phyloP scores from a whole-genome alignment of 2,329 filamentous ascomycete species.

The Lachnellula cervina region DNA sequence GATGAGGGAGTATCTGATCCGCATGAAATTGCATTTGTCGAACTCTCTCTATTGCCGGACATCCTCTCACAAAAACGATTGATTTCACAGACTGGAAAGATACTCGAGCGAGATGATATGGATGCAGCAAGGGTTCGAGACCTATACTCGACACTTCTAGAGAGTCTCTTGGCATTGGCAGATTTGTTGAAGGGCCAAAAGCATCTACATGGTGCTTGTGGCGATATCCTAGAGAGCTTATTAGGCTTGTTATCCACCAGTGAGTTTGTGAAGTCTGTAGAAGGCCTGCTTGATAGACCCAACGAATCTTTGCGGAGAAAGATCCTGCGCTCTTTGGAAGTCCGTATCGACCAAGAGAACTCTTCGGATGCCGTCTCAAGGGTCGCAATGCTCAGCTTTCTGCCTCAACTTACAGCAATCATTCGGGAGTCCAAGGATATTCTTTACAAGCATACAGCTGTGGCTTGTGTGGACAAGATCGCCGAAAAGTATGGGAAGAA shows the following conservation, averaged over 20 bases:
- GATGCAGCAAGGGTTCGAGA: conserved; percentile 61
- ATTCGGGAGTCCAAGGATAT: conserved; percentile 68
- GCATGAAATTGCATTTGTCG: conserved; percentile 47
- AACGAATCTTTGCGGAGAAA: conserved; percentile 73
- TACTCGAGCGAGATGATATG: conserved; percentile 60
- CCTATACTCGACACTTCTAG: conserved; percentile 64
- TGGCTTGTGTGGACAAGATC: conserved; percentile 88
- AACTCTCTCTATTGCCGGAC: conserved; percentile 52
- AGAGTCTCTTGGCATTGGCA: conserved; percentile 60
- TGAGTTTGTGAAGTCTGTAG: conserved; percentile 85
- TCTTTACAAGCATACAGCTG: conserved; percentile 75
- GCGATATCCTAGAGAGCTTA: conserved; percentile 71
- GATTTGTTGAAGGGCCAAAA: conserved; percentile 57
- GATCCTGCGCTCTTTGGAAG: conserved; percentile 74
- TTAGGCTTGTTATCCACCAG: conserved; percentile 78
- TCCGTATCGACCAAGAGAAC: conserved; percentile 69
- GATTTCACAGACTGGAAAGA: conserved; percentile 48
- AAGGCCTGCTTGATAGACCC: conserved; percentile 71
- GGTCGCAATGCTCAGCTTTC: conserved; percentile 67
- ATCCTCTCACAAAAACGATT: conserved; percentile 55
- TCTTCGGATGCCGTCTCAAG: conserved; percentile 65
- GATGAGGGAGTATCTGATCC: conserved; percentile 42
- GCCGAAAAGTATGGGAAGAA: conserved; percentile 94
- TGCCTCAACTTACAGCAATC: conserved; percentile 72
- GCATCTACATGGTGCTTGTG: conserved; percentile 52